Conservation (phyloP, 139 green algal species). For the Picochlorum sp. region DNA sequence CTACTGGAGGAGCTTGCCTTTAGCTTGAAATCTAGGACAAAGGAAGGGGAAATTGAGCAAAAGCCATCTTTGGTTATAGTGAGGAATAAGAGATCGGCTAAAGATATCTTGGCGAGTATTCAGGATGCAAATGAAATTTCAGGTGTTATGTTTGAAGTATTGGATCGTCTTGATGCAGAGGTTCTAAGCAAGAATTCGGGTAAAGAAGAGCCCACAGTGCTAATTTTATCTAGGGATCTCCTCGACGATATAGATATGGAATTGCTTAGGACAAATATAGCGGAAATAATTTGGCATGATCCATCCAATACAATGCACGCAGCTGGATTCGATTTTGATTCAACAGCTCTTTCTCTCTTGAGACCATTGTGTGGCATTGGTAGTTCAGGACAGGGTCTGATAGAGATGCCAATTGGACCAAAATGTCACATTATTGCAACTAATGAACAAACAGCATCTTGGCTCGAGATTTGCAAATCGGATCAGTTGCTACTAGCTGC, state of each 20-base stretch:
- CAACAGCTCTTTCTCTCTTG: conserved; percentile 7
- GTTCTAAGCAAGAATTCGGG: no score
- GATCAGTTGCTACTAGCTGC: conserved; percentile 19
- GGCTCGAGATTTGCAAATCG: conserved; percentile 6
- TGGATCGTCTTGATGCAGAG: no score
- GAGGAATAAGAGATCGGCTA: no score
- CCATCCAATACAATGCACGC: conserved; percentile 10
- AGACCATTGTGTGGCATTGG: conserved; percentile 2
- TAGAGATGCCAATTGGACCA: not conserved
- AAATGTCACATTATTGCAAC: conserved; percentile 22
- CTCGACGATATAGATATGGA: no score
- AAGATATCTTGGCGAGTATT: no score
- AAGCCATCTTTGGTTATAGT: no score
- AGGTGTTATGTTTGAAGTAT: not conserved
- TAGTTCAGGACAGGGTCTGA: not conserved
- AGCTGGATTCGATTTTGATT: conserved; percentile 17
- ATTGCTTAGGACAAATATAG: no score
- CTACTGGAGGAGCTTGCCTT: not conserved
- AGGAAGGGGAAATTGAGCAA: no score
- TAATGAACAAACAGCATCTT: conserved; percentile 7
- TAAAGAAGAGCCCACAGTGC: no score
- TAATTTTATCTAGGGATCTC: no score
- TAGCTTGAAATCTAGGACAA: no score
- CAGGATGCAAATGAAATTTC: not conserved
- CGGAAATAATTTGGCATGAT: conserved; percentile 13